Evolutionary conservation across 345 rosid genomes (phyloP).

Genomic region (Reutealis trisperma): DNA sequence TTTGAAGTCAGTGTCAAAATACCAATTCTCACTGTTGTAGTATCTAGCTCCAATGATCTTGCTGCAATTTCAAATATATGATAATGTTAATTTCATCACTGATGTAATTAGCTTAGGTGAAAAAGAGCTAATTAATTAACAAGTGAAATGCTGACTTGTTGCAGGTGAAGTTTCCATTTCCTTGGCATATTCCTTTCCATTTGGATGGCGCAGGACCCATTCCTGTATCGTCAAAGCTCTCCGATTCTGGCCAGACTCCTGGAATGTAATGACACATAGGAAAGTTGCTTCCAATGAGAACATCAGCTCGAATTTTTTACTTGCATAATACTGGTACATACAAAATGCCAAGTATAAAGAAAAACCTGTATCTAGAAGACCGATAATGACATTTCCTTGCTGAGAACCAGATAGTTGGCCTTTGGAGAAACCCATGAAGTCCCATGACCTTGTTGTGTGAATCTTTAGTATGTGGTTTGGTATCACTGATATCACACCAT

Average conservation of each 20-base stretch:
- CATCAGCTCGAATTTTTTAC: background rate
- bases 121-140: background rate
- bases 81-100: no score
- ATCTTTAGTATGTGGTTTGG: slow-evolving; percentile 23
- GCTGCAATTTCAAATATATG: slow-evolving; percentile 10
- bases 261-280: background rate
- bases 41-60: slow-evolving; percentile 35
- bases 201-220: slow-evolving; percentile 29
- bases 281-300: background rate
- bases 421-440: slow-evolving; percentile 25
- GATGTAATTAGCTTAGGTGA: background rate
- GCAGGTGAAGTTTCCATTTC: slow-evolving; percentile 32
- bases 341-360: no score
- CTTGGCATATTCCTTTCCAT: slow-evolving; percentile 37
- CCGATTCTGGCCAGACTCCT: slow-evolving; percentile 39
- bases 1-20: background rate
- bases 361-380: slow-evolving; percentile 32
- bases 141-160: slow-evolving; percentile 24
- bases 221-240: slow-evolving; percentile 26
- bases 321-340: no score
- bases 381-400: slow-evolving; percentile 31
- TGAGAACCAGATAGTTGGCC: slow-evolving; percentile 3
- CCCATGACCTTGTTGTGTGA: slow-evolving; percentile 44
- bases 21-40: slow-evolving; percentile 6
- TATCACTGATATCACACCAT: slow-evolving; percentile 31